Conservation (phyloP, 23 red algal species). For the Cyanidiococcus yangmingshanensis region DNA sequence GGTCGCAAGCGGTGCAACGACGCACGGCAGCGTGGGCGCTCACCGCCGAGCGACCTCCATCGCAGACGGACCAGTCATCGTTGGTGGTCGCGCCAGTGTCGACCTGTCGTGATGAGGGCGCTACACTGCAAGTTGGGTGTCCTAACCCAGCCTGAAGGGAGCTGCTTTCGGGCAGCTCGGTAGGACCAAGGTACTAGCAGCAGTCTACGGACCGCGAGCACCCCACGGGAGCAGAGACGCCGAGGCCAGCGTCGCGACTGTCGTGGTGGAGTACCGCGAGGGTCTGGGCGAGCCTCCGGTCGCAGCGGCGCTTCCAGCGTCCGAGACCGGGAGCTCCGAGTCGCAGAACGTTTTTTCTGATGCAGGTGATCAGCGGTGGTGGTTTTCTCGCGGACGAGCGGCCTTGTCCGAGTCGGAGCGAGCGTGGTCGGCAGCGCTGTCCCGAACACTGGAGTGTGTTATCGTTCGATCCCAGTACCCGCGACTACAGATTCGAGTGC, state of each 20-base stretch:
- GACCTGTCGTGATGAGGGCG: background rate
- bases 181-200: background rate
- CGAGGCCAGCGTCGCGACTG: background rate
- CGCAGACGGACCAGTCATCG: too few relatives aligned
- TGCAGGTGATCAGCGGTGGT: background rate
- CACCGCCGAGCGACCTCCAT: too few relatives aligned
- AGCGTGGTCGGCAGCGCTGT: background rate
- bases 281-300: background rate
- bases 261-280: conserved; percentile 4
- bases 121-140: background rate
- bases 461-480: background rate
- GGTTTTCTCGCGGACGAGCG: background rate
- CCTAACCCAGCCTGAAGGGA: background rate
- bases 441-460: background rate
- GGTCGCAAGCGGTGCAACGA: too few relatives aligned
- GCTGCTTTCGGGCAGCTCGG: background rate
- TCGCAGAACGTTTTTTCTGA: background rate
- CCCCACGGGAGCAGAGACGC: background rate
- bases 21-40: too few relatives aligned
- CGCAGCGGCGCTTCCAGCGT: background rate
- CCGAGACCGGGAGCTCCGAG: background rate
- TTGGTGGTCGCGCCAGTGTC: too few relatives aligned
- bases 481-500: background rate
- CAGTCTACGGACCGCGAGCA: conserved; percentile 2
- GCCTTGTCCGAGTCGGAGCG: background rate